These are phyloP conservation scores for Pilasporangium apinafurcum DNA, from an alignment of 352 stramenopile genomes.

Conservation along the genomic window DNA sequence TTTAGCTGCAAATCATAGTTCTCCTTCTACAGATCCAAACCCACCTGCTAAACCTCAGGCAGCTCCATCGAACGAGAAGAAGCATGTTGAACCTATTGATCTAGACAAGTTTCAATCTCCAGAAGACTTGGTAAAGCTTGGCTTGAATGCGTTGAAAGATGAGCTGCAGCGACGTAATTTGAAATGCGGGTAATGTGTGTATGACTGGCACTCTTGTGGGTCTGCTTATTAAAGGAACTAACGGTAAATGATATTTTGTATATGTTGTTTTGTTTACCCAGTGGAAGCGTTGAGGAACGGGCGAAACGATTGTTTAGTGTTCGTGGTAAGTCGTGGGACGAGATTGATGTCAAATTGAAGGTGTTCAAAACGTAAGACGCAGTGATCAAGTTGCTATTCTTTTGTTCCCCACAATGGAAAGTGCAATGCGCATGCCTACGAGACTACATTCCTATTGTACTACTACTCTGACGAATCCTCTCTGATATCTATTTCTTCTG, in stretches of 20 bases:
- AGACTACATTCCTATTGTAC: neutral
- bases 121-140: conserved; percentile 79
- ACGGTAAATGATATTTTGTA: too few species aligned
- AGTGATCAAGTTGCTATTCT: neutral
- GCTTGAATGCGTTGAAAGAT: conserved; percentile 89
- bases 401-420: neutral
- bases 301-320: conserved; percentile 89
- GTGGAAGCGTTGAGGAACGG: conserved; percentile 87
- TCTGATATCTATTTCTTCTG: conserved; percentile 58
- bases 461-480: neutral
- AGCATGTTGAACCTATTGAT: conserved; percentile 24
- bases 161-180: conserved; percentile 89
- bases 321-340: conserved; percentile 87
- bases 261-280: conserved; percentile 16
- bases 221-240: too few species aligned
- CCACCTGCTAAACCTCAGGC: neutral
- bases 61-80: conserved; percentile 5
- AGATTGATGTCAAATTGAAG: conserved; percentile 85
- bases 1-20: neutral
- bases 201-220: neutral
- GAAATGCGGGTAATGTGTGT: conserved; percentile 90
- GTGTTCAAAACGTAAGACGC: conserved; percentile 23
- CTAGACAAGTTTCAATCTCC: conserved; percentile 47
- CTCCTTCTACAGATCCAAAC: neutral
- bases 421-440: neutral